These are phyloP conservation scores for Apiotrichum domesticum DNA, from an alignment of 1,284 basidiomycete genomes.

Conservation along the genomic window DNA sequence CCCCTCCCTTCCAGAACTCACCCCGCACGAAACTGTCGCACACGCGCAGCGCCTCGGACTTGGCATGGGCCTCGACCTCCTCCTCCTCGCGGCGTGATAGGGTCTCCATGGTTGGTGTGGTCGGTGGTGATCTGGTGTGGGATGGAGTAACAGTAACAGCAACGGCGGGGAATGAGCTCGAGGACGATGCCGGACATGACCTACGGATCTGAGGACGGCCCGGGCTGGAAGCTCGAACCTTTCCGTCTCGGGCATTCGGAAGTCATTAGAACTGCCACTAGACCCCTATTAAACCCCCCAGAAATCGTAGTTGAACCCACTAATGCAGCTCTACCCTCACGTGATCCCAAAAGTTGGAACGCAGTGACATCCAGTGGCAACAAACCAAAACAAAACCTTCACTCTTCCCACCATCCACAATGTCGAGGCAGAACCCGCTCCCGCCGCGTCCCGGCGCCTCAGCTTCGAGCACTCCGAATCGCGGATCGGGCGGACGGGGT, in stretches of 20 bases:
- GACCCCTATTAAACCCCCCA: too few relatives aligned
- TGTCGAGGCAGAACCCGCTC: conserved; percentile 1
- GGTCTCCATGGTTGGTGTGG: conserved; percentile 58
- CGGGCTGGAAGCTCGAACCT: too few relatives aligned
- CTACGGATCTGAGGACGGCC: too few relatives aligned
- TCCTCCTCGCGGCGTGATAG: conserved; percentile 84
- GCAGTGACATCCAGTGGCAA: background rate
- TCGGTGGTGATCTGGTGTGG: background rate
- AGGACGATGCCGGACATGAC: too few relatives aligned
- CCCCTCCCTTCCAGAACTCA: conserved; percentile 29
- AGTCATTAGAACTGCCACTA: too few relatives aligned
- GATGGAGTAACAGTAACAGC: background rate
- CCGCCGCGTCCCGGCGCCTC: background rate
- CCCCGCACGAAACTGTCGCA: conserved; percentile 75
- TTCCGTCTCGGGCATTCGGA: too few relatives aligned
- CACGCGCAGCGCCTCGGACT: conserved; percentile 67
- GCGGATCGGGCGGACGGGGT: background rate
- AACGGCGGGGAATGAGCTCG: background rate
- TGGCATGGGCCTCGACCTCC: conserved; percentile 54
- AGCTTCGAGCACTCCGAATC: too few relatives aligned
- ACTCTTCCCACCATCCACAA: background rate
- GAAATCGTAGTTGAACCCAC: too few relatives aligned
- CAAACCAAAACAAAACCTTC: background rate
- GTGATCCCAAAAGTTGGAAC: background rate
- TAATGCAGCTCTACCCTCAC: background rate